phyloP scores from a whole-genome alignment of 1,139 yeast species.

The Debaryomycetaceae sp. region DNA sequence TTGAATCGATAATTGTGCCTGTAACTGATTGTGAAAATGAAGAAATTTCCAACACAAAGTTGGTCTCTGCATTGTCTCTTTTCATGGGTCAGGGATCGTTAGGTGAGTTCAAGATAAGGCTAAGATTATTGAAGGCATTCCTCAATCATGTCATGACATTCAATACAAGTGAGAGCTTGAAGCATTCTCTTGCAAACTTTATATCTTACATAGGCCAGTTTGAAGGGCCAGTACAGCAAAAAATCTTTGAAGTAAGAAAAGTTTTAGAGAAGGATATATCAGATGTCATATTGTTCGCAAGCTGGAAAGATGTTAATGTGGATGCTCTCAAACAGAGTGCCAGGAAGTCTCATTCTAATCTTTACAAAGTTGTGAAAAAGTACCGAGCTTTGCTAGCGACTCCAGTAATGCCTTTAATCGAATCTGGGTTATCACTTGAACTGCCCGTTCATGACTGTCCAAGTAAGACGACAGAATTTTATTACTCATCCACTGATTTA shows the following conservation, averaged over 20 bases:
- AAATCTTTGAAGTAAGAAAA: slow-evolving; percentile 45
- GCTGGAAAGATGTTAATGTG: slow-evolving; percentile 96
- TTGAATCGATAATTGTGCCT: slow-evolving; percentile 68
- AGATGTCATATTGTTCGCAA: slow-evolving; percentile 83
- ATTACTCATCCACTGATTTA: slow-evolving; percentile 13
- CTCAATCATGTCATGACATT: slow-evolving; percentile 41
- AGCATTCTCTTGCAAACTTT: slow-evolving; percentile 57
- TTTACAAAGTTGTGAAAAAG: slow-evolving; percentile 81
- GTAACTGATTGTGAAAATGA: slow-evolving; percentile 27
- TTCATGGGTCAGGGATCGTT: slow-evolving; percentile 72
- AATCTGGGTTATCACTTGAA: slow-evolving; percentile 48
- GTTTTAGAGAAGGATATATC: slow-evolving; percentile 72
- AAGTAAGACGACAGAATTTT: slow-evolving; percentile 8
- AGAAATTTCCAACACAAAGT: slow-evolving; percentile 26
- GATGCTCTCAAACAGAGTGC: slow-evolving; percentile 95
- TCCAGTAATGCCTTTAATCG: slow-evolving; percentile 56
- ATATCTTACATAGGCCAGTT: slow-evolving; percentile 69
- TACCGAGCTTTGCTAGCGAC: slow-evolving; percentile 63
- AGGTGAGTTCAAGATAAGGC: slow-evolving; percentile 67
- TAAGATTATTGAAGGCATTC: slow-evolving; percentile 63
- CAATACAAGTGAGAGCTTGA: slow-evolving; percentile 17
- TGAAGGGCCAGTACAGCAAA: slow-evolving; percentile 40
- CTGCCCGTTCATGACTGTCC: slow-evolving; percentile 7
- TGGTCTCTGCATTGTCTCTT: slow-evolving; percentile 69
- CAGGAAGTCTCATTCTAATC: slow-evolving; percentile 75